These are phyloP conservation scores for Sarcomyxa edulis DNA, from an alignment of 768 basidiomycete species.

Conservation along the genomic window DNA sequence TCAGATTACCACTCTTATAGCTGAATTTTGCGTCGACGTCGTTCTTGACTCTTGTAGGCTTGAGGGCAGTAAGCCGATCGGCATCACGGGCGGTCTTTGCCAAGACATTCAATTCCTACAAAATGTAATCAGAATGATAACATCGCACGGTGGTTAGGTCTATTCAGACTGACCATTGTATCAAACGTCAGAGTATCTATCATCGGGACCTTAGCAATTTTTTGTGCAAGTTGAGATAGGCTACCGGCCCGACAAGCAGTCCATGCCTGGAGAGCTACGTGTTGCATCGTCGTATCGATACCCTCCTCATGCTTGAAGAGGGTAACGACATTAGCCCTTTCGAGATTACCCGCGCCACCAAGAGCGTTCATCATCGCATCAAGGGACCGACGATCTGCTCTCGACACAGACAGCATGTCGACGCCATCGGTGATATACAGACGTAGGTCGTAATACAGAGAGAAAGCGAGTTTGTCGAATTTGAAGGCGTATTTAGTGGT, in stretches of 20 bases:
- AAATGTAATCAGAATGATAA: background rate
- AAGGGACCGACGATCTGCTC: constrained; percentile 22
- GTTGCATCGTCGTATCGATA: constrained; percentile 5
- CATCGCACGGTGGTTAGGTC: background rate
- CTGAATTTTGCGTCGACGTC: constrained; percentile 30
- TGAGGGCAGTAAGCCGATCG: constrained; percentile 30
- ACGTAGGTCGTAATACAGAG: constrained; percentile 33
- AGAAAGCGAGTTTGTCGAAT: constrained; percentile 39
- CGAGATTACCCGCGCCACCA: constrained; percentile 27
- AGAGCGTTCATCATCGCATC: constrained; percentile 28
- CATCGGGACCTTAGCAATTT: constrained; percentile 7
- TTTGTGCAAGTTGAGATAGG: constrained; percentile 12
- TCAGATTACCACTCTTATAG: constrained; percentile 22
- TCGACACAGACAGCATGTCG: constrained; percentile 33
- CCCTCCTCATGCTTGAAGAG: constrained; percentile 26
- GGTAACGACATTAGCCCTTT: constrained; percentile 17
- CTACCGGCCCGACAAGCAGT: constrained; percentile 31
- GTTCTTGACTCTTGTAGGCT: constrained; percentile 41
- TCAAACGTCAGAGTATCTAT: constrained; percentile 21
- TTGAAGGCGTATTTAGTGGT: constrained; percentile 33
- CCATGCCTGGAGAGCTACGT: constrained; percentile 41
- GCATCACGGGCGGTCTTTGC: constrained; percentile 33
- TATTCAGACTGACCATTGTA: constrained; percentile 23
- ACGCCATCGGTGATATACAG: constrained; percentile 28
- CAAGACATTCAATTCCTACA: constrained; percentile 32